These are phyloP conservation scores for Novymonas esmeraldas DNA, from an alignment of 208 protist species.

Conservation along the genomic window DNA sequence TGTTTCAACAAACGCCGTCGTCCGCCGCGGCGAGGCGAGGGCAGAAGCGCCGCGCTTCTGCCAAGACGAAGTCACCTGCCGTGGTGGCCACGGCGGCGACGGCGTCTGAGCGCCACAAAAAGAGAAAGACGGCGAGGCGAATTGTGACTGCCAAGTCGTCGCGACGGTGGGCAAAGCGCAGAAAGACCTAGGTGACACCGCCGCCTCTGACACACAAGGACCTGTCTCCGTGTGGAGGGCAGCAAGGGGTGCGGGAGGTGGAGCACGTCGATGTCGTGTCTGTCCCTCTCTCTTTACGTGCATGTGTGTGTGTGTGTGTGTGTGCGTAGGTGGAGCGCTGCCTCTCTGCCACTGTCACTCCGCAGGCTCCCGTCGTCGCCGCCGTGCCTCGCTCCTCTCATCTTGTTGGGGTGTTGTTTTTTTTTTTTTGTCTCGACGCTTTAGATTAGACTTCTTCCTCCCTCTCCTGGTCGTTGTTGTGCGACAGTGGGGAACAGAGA, in stretches of 20 bases:
- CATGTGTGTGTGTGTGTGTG: background rate
- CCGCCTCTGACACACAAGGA: no score
- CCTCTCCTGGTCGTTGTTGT: background rate
- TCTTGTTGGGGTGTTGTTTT: background rate
- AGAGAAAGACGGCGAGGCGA: constrained; percentile 14
- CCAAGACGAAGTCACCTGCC: background rate
- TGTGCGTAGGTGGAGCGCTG: background rate
- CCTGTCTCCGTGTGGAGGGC: no score
- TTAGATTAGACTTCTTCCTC: background rate
- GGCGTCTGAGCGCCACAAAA: no score
- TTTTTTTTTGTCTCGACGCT: background rate
- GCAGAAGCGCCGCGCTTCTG: background rate
- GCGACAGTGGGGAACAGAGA: background rate
- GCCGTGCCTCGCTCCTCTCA: no score
- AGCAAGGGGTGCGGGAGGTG: no score
- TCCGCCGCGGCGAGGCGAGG: background rate
- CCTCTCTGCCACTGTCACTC: background rate
- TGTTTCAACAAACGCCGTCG: constrained; percentile 16
- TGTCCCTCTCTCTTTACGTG: background rate
- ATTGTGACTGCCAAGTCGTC: constrained; percentile 31
- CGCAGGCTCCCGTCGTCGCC: no score
- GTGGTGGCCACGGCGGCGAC: constrained; percentile 1
- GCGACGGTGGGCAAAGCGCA: background rate
- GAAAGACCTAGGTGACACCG: background rate
- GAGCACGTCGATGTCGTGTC: no score